A percentile compares a stretch with the other conserved stretches of the same genome.
Evolutionary conservation across 2,329 filamentous ascomycete genomes (phyloP).

Genomic region (Cladosporium sp.): DNA sequence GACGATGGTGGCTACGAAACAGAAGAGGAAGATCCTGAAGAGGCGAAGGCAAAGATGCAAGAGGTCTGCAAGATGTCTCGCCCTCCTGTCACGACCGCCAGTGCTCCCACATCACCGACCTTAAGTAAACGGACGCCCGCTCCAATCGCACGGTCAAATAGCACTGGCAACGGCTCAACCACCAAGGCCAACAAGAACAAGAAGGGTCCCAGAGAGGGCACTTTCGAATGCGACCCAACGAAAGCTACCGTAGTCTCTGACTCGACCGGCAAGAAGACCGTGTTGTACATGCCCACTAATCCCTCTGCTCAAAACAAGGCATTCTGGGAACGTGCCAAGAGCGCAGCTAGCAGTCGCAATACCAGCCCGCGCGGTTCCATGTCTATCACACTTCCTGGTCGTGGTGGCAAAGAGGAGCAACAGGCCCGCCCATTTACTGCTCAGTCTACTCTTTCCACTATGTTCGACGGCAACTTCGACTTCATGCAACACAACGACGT

Average conservation of each 20-base stretch:
- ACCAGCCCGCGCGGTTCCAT: constrained; percentile 27
- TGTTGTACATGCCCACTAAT: constrained; percentile 18
- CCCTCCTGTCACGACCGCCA: neutral
- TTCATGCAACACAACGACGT: constrained; percentile 45
- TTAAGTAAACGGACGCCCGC: constrained; percentile 16
- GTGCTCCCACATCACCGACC: constrained; percentile 8
- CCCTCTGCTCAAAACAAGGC: constrained; percentile 22
- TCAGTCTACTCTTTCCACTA: constrained; percentile 28
- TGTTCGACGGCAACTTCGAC: constrained; percentile 30
- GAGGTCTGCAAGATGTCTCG: constrained; percentile 16
- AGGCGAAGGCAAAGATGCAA: constrained; percentile 18
- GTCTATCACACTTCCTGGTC: constrained; percentile 2
- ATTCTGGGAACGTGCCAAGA: constrained; percentile 29
- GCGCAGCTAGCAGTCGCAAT: constrained; percentile 24
- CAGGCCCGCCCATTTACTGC: constrained; percentile 27
- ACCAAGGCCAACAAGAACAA: constrained; percentile 16
- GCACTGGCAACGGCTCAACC: constrained; percentile 20
- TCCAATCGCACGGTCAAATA: constrained; percentile 17
- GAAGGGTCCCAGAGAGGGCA: constrained; percentile 22
- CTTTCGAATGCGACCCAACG: constrained; percentile 25
- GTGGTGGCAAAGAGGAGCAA: constrained; percentile 14
- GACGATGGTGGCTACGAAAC: constrained; percentile 34
- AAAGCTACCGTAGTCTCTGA: constrained; percentile 20
- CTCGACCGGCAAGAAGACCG: constrained; percentile 15
- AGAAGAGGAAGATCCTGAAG: constrained; percentile 23